Evolutionary conservation across 768 basidiomycete species (phyloP), one percentile per base, ranked within the genome.

Genomic region (Cystoderma amianthinum): DNA sequence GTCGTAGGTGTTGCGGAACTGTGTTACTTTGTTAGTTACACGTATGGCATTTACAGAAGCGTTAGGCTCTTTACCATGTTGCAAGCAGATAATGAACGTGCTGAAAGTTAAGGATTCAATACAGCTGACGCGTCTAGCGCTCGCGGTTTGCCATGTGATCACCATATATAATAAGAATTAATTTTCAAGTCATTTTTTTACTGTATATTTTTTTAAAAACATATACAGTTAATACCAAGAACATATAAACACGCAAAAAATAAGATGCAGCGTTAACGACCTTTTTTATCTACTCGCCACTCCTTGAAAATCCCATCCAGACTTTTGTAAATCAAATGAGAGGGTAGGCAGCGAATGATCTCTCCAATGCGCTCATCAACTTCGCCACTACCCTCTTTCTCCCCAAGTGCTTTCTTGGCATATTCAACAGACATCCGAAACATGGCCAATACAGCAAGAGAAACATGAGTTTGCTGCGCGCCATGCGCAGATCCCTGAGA

Each of bases 1-100:
- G 66, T 98, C 95, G 70, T 98, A 98, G 2, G 93, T 95, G 60
- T 96, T 96, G 54, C 93, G 74, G 59, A 91, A 92, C 89, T 92
- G 58, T 17, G 23, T 16, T 11, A 18, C 30, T 19, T n/a, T 10
- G 23, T 53, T 15, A 45, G 44, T 40, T 48, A 51, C 58, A 61
- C 57, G 57, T 59, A 45, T 46, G 44, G 32, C n/a, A n/a, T n/a
- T n/a, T n/a, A n/a, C n/a, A n/a, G n/a, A n/a, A n/a, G n/a, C n/a
- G n/a, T n/a, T n/a, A n/a, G n/a, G n/a, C n/a, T n/a, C n/a, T n/a
- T n/a, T n/a, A n/a, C n/a, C n/a, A n/a, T n/a, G n/a, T n/a, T n/a
- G n/a, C n/a, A n/a, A n/a, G n/a, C n/a, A n/a, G n/a, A n/a, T n/a
- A 38, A 44, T 39, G 40, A 28, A 7, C 7, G n/a, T 28, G 7